Conservation (phyloP, 768 basidiomycete species). For the Rubroboletus pulcherrimus region DNA sequence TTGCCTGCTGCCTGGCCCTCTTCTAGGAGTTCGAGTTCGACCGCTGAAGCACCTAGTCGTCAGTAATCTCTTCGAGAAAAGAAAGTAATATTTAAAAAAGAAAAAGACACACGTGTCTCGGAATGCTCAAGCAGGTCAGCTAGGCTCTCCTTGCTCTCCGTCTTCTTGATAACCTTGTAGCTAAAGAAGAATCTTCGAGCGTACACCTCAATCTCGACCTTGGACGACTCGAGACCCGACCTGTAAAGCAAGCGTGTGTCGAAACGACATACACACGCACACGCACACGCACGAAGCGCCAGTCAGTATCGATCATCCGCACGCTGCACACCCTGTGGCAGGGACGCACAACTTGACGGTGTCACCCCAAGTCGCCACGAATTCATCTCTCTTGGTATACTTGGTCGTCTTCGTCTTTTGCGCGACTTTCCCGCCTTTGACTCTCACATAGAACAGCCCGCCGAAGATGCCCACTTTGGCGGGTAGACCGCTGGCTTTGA, state of each 20-base stretch:
- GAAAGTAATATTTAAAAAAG: neutral
- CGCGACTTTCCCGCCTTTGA: conserved; percentile 28
- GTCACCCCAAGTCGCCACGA: conserved; percentile 29
- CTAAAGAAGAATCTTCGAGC: conserved; percentile 31
- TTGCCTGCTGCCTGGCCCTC: conserved; percentile 31
- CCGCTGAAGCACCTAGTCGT: conserved; percentile 11
- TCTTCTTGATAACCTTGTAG: conserved; percentile 34
- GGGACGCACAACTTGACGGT: conserved; percentile 25
- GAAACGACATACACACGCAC: no score
- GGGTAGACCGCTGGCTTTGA: conserved; percentile 34
- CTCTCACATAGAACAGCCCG: conserved; percentile 26
- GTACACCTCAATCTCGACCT: conserved; percentile 32
- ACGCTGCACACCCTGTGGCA: neutral
- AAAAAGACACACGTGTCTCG: conserved; percentile 23
- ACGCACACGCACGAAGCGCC: neutral
- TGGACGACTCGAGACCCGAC: conserved; percentile 31
- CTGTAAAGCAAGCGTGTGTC: conserved; percentile 7
- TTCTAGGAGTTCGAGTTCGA: conserved; percentile 31
- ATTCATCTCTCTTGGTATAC: conserved; percentile 25
- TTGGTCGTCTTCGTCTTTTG: conserved; percentile 27
- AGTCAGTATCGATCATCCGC: neutral
- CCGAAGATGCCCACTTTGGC: conserved; percentile 30
- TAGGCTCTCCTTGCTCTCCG: conserved; percentile 31
- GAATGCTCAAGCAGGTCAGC: conserved; percentile 32
- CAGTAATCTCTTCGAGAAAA: neutral